phyloP scores from a whole-genome alignment of 805 yeast species.

The Sugiyamaella qingdaonensis region DNA sequence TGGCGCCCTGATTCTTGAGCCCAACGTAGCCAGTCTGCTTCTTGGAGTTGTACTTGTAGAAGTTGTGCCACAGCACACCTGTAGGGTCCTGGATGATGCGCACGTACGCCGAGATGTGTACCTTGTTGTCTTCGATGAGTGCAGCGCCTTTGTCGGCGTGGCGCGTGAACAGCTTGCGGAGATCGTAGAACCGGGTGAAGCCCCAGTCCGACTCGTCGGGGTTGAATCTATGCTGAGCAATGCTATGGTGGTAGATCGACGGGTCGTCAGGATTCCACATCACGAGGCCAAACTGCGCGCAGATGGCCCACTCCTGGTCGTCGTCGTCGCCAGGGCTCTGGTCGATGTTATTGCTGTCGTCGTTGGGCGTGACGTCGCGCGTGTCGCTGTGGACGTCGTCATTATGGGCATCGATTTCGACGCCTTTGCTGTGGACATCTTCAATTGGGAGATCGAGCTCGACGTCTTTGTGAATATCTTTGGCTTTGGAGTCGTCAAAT shows the following conservation, averaged over 20 bases:
- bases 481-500: too few relatives aligned
- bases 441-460: not conserved
- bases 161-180: constrained; percentile 40
- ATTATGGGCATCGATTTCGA: not conserved
- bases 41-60: constrained; percentile 73
- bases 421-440: not conserved
- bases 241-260: constrained; percentile 51
- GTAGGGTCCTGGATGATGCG: constrained; percentile 82
- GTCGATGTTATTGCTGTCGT: not conserved
- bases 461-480: not conserved
- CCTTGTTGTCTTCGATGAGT: constrained; percentile 47
- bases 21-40: constrained; percentile 89
- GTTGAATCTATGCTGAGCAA: constrained; percentile 75
- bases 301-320: constrained; percentile 64
- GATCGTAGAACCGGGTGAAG: constrained; percentile 69
- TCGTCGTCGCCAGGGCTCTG: not conserved
- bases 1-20: constrained; percentile 93
- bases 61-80: constrained; percentile 91
- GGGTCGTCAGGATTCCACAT: constrained; percentile 79
- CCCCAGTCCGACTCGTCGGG: constrained; percentile 92
- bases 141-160: constrained; percentile 35
- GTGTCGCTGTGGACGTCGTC: not conserved
- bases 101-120: constrained; percentile 74
- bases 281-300: constrained; percentile 85
- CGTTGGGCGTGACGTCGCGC: not conserved